Percentiles rank a stretch among this genome's conserved stretches.
These are phyloP conservation scores for Gastrolobium bilobum DNA, from an alignment of 306 rosid species.

Conservation along the genomic window DNA sequence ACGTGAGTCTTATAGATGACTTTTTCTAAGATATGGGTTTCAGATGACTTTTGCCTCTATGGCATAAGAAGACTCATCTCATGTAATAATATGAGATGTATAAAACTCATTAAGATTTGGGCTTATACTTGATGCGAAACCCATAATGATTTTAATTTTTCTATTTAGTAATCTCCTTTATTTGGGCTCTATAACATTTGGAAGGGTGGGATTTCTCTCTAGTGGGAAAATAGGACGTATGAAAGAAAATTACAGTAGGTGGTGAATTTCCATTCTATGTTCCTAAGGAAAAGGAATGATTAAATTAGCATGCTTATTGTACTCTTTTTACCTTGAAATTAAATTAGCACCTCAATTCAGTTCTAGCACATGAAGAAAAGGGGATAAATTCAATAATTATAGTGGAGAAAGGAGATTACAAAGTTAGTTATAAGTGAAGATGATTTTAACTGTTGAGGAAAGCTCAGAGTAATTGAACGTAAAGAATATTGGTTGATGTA, in stretches of 20 bases:
- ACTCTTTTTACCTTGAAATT: background rate
- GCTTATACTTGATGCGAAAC: too few relatives aligned
- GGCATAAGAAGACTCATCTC: too few relatives aligned
- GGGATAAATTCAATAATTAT: background rate
- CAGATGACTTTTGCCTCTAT: too few relatives aligned
- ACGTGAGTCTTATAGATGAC: too few relatives aligned
- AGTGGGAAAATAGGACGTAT: conserved; percentile 15
- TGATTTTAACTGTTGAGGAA: conserved; percentile 7
- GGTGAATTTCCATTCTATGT: background rate
- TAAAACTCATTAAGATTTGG: too few relatives aligned
- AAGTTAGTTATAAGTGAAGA: background rate
- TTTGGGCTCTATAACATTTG: too few relatives aligned
- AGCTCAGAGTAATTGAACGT: background rate
- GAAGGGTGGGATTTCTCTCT: conserved; percentile 2
- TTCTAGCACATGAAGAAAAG: background rate
- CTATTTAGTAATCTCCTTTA: too few relatives aligned
- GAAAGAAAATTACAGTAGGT: conserved; percentile 8
- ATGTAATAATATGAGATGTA: too few relatives aligned
- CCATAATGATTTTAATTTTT: too few relatives aligned
- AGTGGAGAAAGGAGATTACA: background rate
- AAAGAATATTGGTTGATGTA: conserved; percentile 1
- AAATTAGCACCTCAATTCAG: background rate
- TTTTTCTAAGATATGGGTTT: too few relatives aligned
- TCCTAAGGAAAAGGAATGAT: background rate
- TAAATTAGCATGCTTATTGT: background rate